A percentile compares a stretch with the other conserved stretches of the same genome.
Evolutionary conservation across 768 basidiomycete species (phyloP).

Genomic region (Tricholoma sp.): DNA sequence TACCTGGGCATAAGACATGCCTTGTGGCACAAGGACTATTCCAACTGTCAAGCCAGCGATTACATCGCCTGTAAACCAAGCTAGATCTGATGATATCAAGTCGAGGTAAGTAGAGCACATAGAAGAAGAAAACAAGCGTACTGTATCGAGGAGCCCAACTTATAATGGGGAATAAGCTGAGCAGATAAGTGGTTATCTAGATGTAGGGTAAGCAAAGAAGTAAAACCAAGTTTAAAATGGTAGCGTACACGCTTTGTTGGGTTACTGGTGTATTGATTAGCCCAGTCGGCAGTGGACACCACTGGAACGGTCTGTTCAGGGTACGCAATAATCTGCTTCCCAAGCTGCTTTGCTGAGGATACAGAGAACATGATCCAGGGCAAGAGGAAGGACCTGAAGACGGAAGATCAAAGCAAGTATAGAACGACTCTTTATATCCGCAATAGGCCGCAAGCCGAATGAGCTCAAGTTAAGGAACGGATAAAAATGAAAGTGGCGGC

Average conservation of each 20-base stretch:
- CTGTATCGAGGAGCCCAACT: conserved; percentile 88
- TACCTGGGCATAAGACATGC: conserved; percentile 85
- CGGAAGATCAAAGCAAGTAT: not conserved
- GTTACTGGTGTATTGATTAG: conserved; percentile 32
- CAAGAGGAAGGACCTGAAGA: not conserved
- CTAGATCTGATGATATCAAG: conserved; percentile 42
- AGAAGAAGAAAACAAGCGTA: conserved; percentile 24
- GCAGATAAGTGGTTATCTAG: conserved; percentile 63
- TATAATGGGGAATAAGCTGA: conserved; percentile 77
- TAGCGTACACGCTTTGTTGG: conserved; percentile 47
- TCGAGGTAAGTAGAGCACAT: conserved; percentile 1
- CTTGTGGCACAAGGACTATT: conserved; percentile 91
- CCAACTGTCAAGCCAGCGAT: conserved; percentile 93
- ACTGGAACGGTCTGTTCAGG: conserved; percentile 57
- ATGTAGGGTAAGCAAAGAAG: not conserved
- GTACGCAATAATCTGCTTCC: conserved; percentile 55
- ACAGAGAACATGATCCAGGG: conserved; percentile 12
- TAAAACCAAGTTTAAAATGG: conserved; percentile 1
- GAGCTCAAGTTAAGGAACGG: too few relatives aligned
- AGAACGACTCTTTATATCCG: too few relatives aligned
- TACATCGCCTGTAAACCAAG: conserved; percentile 82
- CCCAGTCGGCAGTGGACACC: conserved; percentile 55
- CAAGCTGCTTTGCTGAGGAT: conserved; percentile 37
- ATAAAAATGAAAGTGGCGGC: too few relatives aligned
- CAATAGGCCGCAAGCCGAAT: too few relatives aligned